phyloP scores from a whole-genome alignment of 768 basidiomycete genomes.

The Rhodotorula taiwanensis region DNA sequence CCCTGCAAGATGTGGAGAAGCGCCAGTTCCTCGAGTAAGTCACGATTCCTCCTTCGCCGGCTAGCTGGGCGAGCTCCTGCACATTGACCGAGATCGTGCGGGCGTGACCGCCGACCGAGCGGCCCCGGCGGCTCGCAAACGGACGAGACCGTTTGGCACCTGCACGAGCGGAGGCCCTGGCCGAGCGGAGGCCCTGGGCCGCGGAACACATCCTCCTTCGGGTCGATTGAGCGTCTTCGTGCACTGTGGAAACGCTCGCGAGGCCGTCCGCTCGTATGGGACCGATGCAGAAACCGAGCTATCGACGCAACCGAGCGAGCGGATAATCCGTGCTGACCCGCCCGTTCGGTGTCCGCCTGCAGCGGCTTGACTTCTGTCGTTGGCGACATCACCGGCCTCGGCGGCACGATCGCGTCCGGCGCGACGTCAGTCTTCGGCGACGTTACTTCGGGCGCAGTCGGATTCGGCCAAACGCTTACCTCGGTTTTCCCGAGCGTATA shows the following conservation, averaged over 20 bases:
- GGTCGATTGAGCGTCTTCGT: too few relatives aligned
- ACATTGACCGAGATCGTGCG: neutral
- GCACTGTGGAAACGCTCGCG: too few relatives aligned
- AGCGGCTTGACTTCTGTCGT: constrained; percentile 9
- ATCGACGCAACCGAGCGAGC: too few relatives aligned
- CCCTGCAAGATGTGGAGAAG: constrained; percentile 8
- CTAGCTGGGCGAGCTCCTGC: neutral
- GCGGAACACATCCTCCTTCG: too few relatives aligned
- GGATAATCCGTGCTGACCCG: neutral
- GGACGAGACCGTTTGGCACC: too few relatives aligned
- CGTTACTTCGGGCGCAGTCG: constrained; percentile 2
- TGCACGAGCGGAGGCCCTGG: too few relatives aligned
- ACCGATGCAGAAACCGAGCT: too few relatives aligned
- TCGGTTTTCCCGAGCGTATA: constrained; percentile 2
- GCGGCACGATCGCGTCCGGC: neutral
- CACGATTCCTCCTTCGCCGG: neutral
- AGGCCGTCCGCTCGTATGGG: too few relatives aligned
- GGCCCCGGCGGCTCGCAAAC: too few relatives aligned
- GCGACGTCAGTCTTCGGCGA: constrained; percentile 12
- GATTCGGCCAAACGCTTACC: neutral
- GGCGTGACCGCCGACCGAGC: neutral
- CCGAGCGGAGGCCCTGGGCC: too few relatives aligned
- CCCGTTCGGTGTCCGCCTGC: neutral
- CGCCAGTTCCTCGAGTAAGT: constrained; percentile 30
- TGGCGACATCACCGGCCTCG: neutral